Evolutionary conservation across 345 rosid species (phyloP).

Genomic region (Brassica juncea): DNA sequence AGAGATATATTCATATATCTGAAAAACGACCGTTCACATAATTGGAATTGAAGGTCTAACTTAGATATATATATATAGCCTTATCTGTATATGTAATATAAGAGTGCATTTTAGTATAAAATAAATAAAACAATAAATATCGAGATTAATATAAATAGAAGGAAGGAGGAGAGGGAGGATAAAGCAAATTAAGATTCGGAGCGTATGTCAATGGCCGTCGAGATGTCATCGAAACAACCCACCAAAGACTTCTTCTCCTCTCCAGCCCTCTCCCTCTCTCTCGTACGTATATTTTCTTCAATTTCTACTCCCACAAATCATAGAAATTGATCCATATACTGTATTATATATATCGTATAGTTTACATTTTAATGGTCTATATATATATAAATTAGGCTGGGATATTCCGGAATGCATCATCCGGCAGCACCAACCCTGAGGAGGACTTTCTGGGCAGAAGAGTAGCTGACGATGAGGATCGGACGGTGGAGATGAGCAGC

Average conservation of each 20-base stretch:
- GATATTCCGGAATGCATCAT: slow-evolving; percentile 73
- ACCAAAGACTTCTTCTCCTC: slow-evolving; percentile 93
- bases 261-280: slow-evolving; percentile 95
- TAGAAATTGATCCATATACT: not conserved
- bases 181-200: slow-evolving; percentile 11
- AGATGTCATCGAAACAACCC: slow-evolving; percentile 83
- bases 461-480: slow-evolving; percentile 54
- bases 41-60: slow-evolving; percentile 17
- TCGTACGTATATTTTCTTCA: slow-evolving; percentile 47
- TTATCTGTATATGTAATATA: not conserved
- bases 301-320: not conserved
- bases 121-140: not conserved
- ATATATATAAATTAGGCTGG: slow-evolving; percentile 61
- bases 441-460: slow-evolving; percentile 59
- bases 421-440: slow-evolving; percentile 58
- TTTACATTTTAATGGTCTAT: slow-evolving; percentile 5
- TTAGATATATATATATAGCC: not conserved
- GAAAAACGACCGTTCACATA: slow-evolving; percentile 31
- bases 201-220: slow-evolving; percentile 73
- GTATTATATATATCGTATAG: not conserved
- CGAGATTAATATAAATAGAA: slow-evolving; percentile 30
- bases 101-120: slow-evolving; percentile 16
- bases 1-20: slow-evolving; percentile 12
- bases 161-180: slow-evolving; percentile 26
- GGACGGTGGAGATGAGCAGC: slow-evolving; percentile 87